phyloP scores from a whole-genome alignment of 1,139 yeast species.

The Debaryomycetaceae sp. region DNA sequence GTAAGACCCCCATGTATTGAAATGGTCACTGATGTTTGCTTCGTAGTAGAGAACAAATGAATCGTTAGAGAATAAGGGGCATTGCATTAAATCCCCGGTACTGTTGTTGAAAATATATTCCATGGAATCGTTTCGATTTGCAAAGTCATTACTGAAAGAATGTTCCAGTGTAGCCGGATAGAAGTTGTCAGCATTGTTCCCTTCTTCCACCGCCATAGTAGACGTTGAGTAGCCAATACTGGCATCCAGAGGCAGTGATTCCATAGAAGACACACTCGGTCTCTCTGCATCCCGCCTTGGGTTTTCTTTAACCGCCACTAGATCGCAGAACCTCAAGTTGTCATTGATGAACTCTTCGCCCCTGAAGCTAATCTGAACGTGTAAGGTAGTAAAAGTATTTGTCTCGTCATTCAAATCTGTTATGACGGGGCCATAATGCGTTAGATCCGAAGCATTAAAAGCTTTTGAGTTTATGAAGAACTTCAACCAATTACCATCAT shows the following conservation, averaged over 20 bases:
- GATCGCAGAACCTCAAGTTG: slow-evolving; percentile 45
- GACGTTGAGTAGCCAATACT: not conserved
- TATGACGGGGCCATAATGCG: slow-evolving; percentile 18
- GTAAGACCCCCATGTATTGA: slow-evolving; percentile 42
- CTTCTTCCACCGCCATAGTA: not conserved
- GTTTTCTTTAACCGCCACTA: slow-evolving; percentile 31
- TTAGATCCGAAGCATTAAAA: slow-evolving; percentile 10
- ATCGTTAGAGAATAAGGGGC: slow-evolving; percentile 44
- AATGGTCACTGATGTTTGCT: slow-evolving; percentile 31
- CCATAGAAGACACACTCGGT: not conserved
- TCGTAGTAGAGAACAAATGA: slow-evolving; percentile 37
- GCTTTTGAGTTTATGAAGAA: slow-evolving; percentile 40
- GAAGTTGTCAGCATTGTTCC: too few relatives aligned
- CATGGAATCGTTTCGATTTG: slow-evolving; percentile 17
- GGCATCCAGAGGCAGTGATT: not conserved
- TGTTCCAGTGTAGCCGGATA: not conserved
- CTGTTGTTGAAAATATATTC: slow-evolving; percentile 22
- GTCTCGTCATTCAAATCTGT: slow-evolving; percentile 44
- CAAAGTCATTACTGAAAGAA: not conserved
- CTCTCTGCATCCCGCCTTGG: not conserved
- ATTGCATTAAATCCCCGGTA: slow-evolving; percentile 27
- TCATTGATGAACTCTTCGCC: slow-evolving; percentile 40
- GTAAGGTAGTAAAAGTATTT: slow-evolving; percentile 47
- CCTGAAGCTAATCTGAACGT: slow-evolving; percentile 42
- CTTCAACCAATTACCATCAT: slow-evolving; percentile 27